Evolutionary conservation across 371 early-diverging fungal species (phyloP), one percentile per base, ranked within the genome.

Genomic region (Mortierella sp.): DNA sequence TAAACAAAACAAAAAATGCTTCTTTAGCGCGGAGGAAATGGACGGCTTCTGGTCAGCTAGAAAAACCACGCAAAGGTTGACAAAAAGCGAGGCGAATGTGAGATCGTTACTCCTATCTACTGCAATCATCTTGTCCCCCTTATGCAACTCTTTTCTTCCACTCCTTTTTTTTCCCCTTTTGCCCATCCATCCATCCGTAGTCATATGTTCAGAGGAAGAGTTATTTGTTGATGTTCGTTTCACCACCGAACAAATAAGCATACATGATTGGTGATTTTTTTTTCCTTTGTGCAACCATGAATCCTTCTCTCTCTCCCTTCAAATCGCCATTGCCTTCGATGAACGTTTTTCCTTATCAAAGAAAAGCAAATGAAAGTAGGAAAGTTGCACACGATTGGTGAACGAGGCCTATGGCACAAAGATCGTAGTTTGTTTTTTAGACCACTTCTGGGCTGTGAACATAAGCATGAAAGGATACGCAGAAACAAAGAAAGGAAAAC

Each of bases 241-340:
- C 55, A 4, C 16, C 16, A 24, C 26, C n/a, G 29, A 37, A 39
- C 26, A 65, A 43, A 41, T 41, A 26, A 29, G 31, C 29, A 55
- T 29, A 55, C 31, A 29, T 29, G 53, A 53, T 55, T 58, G 7
- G n/a, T n/a, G n/a, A 24, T 50, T 47, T 50, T 55, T 58, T 58
- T 58, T 58, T 58, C 58, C 34, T 34, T 58, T 58, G 66, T 31
- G 45, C 41, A 29, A 66, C 66, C 45, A 66, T 34, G 19, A n/a
- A 68, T 29, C 24, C 26, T 41, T 41, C 43, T 4, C 26, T 41
- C 40, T 34, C 50, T 68, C 43, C 41, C 29, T 50, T 26, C 26
- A 39, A 50, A 9, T 67, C 68, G 37, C n/a, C 39, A 47, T 47
- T 67, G 37, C n/a, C 9, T 31, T 22, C 8, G 7, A 31, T 19